Conservation (phyloP, 805 yeast species). For the Yarrowia porcina region DNA sequence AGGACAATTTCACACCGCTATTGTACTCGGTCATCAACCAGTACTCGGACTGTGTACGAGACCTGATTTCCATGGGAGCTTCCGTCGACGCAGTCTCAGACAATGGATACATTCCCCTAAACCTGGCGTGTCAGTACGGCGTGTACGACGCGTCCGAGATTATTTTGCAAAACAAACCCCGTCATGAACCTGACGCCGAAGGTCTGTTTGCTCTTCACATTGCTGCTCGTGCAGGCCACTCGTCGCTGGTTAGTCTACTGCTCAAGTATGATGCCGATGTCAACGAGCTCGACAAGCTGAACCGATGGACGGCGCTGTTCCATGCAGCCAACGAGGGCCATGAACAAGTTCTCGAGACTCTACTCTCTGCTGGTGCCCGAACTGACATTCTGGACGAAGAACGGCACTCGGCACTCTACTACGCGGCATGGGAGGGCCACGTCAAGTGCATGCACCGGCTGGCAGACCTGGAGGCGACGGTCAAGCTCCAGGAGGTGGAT, state of each 20-base stretch:
- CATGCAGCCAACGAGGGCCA: slow-evolving; percentile 89
- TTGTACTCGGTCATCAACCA: slow-evolving; percentile 71
- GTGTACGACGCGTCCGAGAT: slow-evolving; percentile 65
- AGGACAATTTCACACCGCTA: slow-evolving; percentile 66
- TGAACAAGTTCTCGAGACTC: slow-evolving; percentile 60
- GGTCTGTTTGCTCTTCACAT: slow-evolving; percentile 83
- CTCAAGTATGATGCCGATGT: slow-evolving; percentile 57
- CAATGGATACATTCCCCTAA: slow-evolving; percentile 55
- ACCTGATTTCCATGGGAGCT: slow-evolving; percentile 50
- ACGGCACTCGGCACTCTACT: slow-evolving; percentile 74
- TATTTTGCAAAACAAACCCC: slow-evolving; percentile 47
- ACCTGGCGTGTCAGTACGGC: slow-evolving; percentile 85
- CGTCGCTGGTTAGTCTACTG: slow-evolving; percentile 62
- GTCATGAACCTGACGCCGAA: slow-evolving; percentile 65
- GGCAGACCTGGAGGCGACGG: slow-evolving; percentile 38
- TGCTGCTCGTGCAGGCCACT: slow-evolving; percentile 79
- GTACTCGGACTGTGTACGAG: slow-evolving; percentile 53
- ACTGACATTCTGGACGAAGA: slow-evolving; percentile 70
- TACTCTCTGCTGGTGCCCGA: slow-evolving; percentile 72
- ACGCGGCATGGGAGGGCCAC: slow-evolving; percentile 94
- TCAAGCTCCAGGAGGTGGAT: slow-evolving; percentile 2
- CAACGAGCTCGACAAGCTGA: slow-evolving; percentile 75
- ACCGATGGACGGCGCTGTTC: slow-evolving; percentile 91
- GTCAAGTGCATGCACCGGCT: slow-evolving; percentile 73
- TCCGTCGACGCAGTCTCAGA: slow-evolving; percentile 41